These are phyloP conservation scores for Rhodotorula mucilaginosa DNA, from an alignment of 1,284 basidiomycete genomes.

Conservation along the genomic window DNA sequence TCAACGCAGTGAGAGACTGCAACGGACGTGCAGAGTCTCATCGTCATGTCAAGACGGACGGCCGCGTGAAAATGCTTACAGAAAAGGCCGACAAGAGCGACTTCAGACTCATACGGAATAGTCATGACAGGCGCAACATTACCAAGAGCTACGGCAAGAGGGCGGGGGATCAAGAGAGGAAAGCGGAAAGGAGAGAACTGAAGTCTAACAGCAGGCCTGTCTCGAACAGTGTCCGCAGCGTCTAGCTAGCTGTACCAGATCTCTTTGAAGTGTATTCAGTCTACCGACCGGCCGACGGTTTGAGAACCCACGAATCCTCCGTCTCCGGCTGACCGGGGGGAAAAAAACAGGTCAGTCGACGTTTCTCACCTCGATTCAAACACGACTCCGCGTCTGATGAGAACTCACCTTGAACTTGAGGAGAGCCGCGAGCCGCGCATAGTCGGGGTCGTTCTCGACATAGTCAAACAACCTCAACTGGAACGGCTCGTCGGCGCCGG, in stretches of 20 bases:
- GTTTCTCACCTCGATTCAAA: too few species aligned
- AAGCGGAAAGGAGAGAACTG: not conserved
- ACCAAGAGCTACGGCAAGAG: too few species aligned
- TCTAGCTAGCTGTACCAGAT: not conserved
- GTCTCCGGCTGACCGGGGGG: constrained; percentile 23
- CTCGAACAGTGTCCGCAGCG: not conserved
- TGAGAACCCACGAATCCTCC: constrained; percentile 38
- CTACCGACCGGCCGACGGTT: constrained; percentile 5
- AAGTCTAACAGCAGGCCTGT: not conserved
- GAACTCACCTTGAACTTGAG: constrained; percentile 37
- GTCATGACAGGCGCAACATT: not conserved
- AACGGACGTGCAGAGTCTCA: too few species aligned
- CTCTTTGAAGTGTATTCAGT: not conserved
- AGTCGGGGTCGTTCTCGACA: constrained; percentile 49
- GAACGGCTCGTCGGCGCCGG: constrained; percentile 65
- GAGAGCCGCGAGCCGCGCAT: constrained; percentile 33
- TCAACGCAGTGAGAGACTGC: not conserved
- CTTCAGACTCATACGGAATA: not conserved
- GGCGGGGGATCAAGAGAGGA: not conserved
- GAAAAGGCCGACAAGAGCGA: not conserved
- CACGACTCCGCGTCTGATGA: not conserved
- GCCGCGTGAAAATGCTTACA: not conserved
- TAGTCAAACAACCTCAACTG: constrained; percentile 50
- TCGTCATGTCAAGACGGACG: too few species aligned
- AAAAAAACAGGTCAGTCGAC: too few species aligned